Evolutionary conservation across 805 yeast species (phyloP).

Genomic region (Nakazawaea laoshanensis): DNA sequence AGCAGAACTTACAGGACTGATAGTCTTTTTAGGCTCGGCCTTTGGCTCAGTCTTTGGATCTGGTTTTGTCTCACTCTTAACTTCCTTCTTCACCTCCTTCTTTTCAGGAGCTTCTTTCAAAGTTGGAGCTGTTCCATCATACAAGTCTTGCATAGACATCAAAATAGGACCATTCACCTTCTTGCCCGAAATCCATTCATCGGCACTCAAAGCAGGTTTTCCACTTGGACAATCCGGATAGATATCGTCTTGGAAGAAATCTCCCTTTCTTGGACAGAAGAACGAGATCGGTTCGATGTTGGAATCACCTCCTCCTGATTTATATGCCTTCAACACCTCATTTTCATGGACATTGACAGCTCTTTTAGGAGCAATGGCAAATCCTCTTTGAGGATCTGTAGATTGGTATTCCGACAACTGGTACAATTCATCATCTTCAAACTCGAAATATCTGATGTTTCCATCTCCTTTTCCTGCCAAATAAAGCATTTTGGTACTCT

Average conservation of each 20-base stretch:
- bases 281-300: constrained; percentile 87
- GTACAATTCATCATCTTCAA: constrained; percentile 71
- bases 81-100: constrained; percentile 17
- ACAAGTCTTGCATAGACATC: constrained; percentile 66
- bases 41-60: background rate
- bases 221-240: constrained; percentile 86
- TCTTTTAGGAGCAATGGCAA: constrained; percentile 82
- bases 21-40: constrained; percentile 7
- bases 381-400: constrained; percentile 91
- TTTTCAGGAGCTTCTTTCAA: constrained; percentile 27
- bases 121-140: constrained; percentile 63
- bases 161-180: constrained; percentile 76
- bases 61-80: constrained; percentile 11
- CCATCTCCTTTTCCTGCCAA: constrained; percentile 98
- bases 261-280: constrained; percentile 89
- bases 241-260: constrained; percentile 85
- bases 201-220: constrained; percentile 69
- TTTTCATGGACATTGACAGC: constrained; percentile 72
- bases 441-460: constrained; percentile 90
- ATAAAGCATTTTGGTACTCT: constrained; percentile 68
- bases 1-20: constrained; percentile 4
- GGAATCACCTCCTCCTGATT: constrained; percentile 72
- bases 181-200: constrained; percentile 76
- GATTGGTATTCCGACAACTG: constrained; percentile 87
- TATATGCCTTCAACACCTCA: constrained; percentile 76